Evolutionary conservation across 306 rosid genomes (phyloP).

Genomic region (Gastrolobium bilobum): DNA sequence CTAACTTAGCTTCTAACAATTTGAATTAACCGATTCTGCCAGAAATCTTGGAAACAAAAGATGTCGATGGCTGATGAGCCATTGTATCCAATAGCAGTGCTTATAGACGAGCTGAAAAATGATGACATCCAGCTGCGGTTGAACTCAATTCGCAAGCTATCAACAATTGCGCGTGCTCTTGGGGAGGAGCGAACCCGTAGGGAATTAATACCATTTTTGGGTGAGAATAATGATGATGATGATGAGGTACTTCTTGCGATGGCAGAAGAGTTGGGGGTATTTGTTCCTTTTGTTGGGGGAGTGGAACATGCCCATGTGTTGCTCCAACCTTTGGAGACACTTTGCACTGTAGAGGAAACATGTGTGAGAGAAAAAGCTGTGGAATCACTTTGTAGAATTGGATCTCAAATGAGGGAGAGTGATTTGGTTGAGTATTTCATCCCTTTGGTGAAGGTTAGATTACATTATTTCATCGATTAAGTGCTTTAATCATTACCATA

Average conservation of each 20-base stretch:
- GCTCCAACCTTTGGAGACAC: conserved; percentile 84
- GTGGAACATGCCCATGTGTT: conserved; percentile 80
- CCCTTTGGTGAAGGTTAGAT: conserved; percentile 80
- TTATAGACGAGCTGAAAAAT: conserved; percentile 85
- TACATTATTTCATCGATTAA: background rate
- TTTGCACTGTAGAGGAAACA: conserved; percentile 89
- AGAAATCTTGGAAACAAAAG: conserved; percentile 49
- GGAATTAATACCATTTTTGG: conserved; percentile 82
- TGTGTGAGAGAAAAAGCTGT: conserved; percentile 90
- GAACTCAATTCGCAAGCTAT: conserved; percentile 84
- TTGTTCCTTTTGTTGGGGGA: conserved; percentile 86
- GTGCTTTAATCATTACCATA: background rate
- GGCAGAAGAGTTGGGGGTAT: conserved; percentile 91
- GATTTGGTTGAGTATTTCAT: conserved; percentile 82
- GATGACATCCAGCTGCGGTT: conserved; percentile 86
- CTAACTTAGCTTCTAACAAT: conserved; percentile 6
- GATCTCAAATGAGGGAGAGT: conserved; percentile 83
- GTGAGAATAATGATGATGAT: conserved; percentile 84
- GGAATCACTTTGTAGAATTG: conserved; percentile 82
- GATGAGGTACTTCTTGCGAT: conserved; percentile 91
- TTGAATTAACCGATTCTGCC: conserved; percentile 39
- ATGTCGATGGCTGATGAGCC: conserved; percentile 80
- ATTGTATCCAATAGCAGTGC: conserved; percentile 84
- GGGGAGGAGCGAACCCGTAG: conserved; percentile 86
- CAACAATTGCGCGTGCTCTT: conserved; percentile 86